Evolutionary conservation across 805 yeast species (phyloP).

Genomic region (Metschnikowia borealis): DNA sequence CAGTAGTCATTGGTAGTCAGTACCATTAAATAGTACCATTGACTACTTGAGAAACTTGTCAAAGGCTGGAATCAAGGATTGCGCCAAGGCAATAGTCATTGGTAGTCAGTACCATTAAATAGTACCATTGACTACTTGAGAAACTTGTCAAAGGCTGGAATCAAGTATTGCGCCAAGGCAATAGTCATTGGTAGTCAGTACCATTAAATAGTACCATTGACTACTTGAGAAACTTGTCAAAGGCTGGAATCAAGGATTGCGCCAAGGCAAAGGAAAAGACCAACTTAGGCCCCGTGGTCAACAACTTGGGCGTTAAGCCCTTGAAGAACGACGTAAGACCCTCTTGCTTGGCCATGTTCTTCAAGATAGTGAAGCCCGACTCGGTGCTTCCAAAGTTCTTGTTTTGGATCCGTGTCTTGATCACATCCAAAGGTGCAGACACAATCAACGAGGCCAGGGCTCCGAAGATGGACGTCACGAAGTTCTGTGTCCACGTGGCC

Average conservation of each 20-base stretch:
- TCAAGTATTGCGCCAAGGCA: constrained; percentile 91
- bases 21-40: no score
- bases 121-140: constrained; percentile 29
- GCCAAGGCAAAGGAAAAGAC: constrained; percentile 98
- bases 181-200: no score
- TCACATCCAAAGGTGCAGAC: constrained; percentile 96
- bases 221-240: constrained; percentile 62
- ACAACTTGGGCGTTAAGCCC: constrained; percentile 92
- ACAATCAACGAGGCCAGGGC: constrained; percentile 96
- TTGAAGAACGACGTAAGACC: constrained; percentile 89
- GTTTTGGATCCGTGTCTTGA: constrained; percentile 97
- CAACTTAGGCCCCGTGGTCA: constrained; percentile 97
- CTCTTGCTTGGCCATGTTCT: constrained; percentile 89
- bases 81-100: constrained; percentile 97
- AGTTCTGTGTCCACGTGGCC: constrained; percentile 95
- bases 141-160: constrained; percentile 87
- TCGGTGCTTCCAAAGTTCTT: constrained; percentile 93
- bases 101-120: no score
- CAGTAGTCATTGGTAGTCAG: no score
- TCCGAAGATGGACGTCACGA: constrained; percentile 90
- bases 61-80: constrained; percentile 92
- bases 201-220: no score
- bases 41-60: constrained; percentile 57
- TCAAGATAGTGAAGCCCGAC: constrained; percentile 86
- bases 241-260: constrained; percentile 93